These are phyloP conservation scores for Trichosporon asahii DNA, from an alignment of 1,284 basidiomycete species.

Conservation along the genomic window DNA sequence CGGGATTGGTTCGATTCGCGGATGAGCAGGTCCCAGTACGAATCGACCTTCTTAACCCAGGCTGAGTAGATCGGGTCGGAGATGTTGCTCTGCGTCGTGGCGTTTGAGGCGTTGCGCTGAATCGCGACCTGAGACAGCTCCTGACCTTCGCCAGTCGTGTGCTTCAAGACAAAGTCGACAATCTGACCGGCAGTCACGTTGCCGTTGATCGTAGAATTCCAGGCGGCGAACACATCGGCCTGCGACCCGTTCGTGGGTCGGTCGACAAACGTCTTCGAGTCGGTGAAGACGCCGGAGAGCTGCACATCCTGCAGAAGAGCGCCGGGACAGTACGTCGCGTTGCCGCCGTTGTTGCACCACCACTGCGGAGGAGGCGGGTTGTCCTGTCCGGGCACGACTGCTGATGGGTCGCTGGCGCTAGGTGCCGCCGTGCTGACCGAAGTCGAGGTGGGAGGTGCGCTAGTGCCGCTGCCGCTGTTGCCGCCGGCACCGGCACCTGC, in stretches of 20 bases:
- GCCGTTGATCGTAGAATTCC: conserved; percentile 61
- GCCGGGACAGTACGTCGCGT: conserved; percentile 77
- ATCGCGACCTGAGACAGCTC: conserved; percentile 68
- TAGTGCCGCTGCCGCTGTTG: background rate
- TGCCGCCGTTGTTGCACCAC: conserved; percentile 48
- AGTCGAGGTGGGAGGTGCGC: background rate
- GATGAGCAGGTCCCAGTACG: conserved; percentile 76
- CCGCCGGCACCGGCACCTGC: background rate
- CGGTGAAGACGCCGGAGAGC: conserved; percentile 67
- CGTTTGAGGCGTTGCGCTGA: conserved; percentile 55
- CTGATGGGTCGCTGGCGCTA: conserved; percentile 53
- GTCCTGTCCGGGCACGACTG: background rate
- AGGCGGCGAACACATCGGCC: conserved; percentile 67
- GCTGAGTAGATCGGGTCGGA: conserved; percentile 66
- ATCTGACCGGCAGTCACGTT: conserved; percentile 51
- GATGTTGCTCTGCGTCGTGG: conserved; percentile 69
- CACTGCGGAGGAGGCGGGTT: background rate
- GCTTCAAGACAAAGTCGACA: conserved; percentile 66
- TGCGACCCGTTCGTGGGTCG: conserved; percentile 69
- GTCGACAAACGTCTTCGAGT: conserved; percentile 81
- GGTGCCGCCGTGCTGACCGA: conserved; percentile 52
- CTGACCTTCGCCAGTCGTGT: conserved; percentile 73
- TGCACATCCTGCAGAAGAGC: conserved; percentile 75
- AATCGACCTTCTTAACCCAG: conserved; percentile 72
- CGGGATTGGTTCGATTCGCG: conserved; percentile 64